phyloP scores from a whole-genome alignment of 257 asterid species.

The Rauvolfia tetraphylla region DNA sequence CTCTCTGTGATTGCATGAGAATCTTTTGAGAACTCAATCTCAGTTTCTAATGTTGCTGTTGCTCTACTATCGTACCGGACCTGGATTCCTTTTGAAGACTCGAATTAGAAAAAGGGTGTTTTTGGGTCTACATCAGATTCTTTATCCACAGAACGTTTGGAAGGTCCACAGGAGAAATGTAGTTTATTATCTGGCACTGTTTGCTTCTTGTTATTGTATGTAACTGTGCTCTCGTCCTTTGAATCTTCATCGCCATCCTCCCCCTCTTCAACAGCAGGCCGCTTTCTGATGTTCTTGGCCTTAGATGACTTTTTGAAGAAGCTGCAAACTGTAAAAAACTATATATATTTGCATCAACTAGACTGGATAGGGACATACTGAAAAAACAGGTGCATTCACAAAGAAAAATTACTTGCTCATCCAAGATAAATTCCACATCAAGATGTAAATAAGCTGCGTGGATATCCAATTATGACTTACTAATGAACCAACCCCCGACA shows the following conservation, averaged over 20 bases:
- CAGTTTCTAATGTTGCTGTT: slow-evolving; percentile 83
- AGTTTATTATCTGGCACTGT: slow-evolving; percentile 52
- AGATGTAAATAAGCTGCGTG: too few relatives aligned
- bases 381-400: too few relatives aligned
- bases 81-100: slow-evolving; percentile 73
- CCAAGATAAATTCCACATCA: too few relatives aligned
- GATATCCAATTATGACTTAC: too few relatives aligned
- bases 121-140: slow-evolving; percentile 40
- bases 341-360: background rate
- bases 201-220: slow-evolving; percentile 55
- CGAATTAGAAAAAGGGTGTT: slow-evolving; percentile 53
- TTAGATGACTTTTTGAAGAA: slow-evolving; percentile 77
- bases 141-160: slow-evolving; percentile 28
- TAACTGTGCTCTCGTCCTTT: slow-evolving; percentile 36
- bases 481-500: too few relatives aligned
- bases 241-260: slow-evolving; percentile 58
- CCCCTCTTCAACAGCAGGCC: slow-evolving; percentile 49
- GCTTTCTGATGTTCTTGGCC: slow-evolving; percentile 73
- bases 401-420: background rate
- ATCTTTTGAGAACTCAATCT: slow-evolving; percentile 82
- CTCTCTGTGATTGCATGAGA: slow-evolving; percentile 84
- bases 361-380: background rate
- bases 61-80: slow-evolving; percentile 78
- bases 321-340: slow-evolving; percentile 55
- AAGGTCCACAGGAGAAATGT: slow-evolving; percentile 55